Conservation (phyloP, 2,329 filamentous ascomycete species). For the Xylariaceae sp. region DNA sequence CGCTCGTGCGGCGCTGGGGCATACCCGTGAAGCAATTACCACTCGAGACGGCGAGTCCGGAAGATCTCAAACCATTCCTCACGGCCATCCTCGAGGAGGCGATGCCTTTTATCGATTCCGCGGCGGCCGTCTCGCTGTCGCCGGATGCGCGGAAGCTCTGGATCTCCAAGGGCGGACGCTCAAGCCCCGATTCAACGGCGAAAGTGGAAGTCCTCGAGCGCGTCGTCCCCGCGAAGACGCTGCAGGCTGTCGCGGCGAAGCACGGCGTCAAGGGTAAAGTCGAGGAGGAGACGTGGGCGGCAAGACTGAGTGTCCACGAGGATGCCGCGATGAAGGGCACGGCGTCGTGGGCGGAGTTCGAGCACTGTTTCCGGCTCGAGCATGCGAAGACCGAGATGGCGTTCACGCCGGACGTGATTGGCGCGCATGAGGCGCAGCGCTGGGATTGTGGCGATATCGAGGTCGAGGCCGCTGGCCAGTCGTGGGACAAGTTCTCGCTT, state of each 20-base stretch:
- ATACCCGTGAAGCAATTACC: constrained; percentile 46
- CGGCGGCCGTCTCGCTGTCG: constrained; percentile 39
- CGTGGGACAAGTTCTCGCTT: constrained; percentile 46
- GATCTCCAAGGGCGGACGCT: constrained; percentile 47
- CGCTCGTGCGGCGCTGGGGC: constrained; percentile 51
- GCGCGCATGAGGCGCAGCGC: constrained; percentile 39
- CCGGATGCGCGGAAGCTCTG: constrained; percentile 41
- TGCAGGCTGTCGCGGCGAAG: constrained; percentile 35
- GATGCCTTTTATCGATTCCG: constrained; percentile 51
- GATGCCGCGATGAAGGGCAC: constrained; percentile 47
- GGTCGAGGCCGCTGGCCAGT: constrained; percentile 34
- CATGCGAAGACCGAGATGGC: constrained; percentile 53
- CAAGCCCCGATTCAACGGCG: constrained; percentile 44
- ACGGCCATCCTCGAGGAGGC: constrained; percentile 52
- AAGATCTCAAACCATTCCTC: constrained; percentile 48
- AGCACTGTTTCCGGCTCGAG: constrained; percentile 50
- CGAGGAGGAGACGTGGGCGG: constrained; percentile 56
- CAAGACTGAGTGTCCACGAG: constrained; percentile 57
- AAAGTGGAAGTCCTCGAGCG: constrained; percentile 50
- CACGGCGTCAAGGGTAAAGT: constrained; percentile 13
- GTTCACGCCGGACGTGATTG: constrained; percentile 54
- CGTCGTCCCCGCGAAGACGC: constrained; percentile 40
- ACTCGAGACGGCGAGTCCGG: constrained; percentile 32
- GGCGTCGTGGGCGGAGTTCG: constrained; percentile 61
- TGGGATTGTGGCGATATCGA: constrained; percentile 44